Percentiles rank a stretch among this genome's conserved stretches.
These are phyloP conservation scores for Blastobotrys ciferrii DNA, from an alignment of 1,139 yeast species.

Conservation along the genomic window DNA sequence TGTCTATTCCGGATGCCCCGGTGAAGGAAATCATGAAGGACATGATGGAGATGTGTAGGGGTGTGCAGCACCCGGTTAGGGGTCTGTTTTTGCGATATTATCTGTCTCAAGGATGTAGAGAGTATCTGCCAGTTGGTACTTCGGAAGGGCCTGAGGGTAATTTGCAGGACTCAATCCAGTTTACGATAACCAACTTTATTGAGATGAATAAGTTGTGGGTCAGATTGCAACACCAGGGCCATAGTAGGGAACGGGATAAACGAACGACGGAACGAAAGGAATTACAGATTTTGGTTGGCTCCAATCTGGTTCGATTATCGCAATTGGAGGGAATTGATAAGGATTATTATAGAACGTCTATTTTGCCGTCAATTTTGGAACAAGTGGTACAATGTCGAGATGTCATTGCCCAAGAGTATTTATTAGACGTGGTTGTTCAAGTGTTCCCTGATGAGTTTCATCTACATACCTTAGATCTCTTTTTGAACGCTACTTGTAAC, in stretches of 20 bases:
- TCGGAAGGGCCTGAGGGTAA: slow-evolving; percentile 43
- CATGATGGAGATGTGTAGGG: slow-evolving; percentile 97
- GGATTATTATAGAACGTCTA: slow-evolving; percentile 56
- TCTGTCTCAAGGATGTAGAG: slow-evolving; percentile 78
- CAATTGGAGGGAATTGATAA: slow-evolving; percentile 79
- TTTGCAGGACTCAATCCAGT: slow-evolving; percentile 63
- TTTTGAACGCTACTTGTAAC: slow-evolving; percentile 63
- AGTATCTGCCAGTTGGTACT: slow-evolving; percentile 52
- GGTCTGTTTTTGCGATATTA: slow-evolving; percentile 89
- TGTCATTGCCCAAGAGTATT: slow-evolving; percentile 84
- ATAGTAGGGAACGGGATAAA: slow-evolving; percentile 73
- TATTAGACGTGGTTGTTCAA: slow-evolving; percentile 86
- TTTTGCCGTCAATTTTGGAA: slow-evolving; percentile 79
- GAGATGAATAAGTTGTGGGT: slow-evolving; percentile 99
- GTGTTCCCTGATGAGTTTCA: slow-evolving; percentile 95
- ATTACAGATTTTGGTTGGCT: slow-evolving; percentile 86
- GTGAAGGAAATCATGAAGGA: slow-evolving; percentile 86
- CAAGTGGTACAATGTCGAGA: slow-evolving; percentile 93
- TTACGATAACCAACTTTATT: slow-evolving; percentile 79
- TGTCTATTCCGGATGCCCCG: slow-evolving; percentile 77
- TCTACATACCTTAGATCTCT: slow-evolving; percentile 63
- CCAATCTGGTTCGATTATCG: slow-evolving; percentile 83
- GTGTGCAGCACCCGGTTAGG: slow-evolving; percentile 90
- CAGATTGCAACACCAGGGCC: slow-evolving; percentile 93
- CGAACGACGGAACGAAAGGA: slow-evolving; percentile 82